Base-by-base conservation (phyloP, 345 rosid species). In the Iberis pinnata region DNA sequence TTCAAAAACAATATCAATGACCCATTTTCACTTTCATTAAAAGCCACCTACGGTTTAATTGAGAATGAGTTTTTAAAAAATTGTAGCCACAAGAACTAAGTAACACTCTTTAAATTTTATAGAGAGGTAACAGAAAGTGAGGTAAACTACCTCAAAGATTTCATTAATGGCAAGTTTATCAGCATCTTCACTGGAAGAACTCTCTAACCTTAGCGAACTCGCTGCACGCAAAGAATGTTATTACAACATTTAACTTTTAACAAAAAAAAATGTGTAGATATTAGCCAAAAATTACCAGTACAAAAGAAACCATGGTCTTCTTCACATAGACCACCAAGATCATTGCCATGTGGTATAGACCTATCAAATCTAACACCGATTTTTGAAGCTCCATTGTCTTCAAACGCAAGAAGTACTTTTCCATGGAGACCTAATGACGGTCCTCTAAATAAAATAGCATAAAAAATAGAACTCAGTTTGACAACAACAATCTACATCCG, bases 271-370 rank as follows among this genome's bases (percentile, higher is more conserved):
- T 5, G 8, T 29, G 5, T 6, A 29, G 33, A 29, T 29, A 7
- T 6, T 29, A 2, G 9, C 10, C 8, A 9, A 7, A 7, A 9
- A 51, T 53, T 73, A 93, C 99, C 94, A 58, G 84, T 52, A 80
- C 97, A 93, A 54, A 88, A 93, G 64, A 88, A 93, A 22, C 99
- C 97, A 44, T 70, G 90, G 55, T 78, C 94, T 62, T 76, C 87
- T 71, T 93, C 95, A 67, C 99, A 93, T 39, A 43, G 80, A 39
- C 95, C 99, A 56, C 97, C 99, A 52, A 93, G 94, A 72, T 83
- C 84, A 60, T 75, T 88, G 81, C 99, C 99, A 67, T 86, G 94
- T 8, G 73, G 77, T 35, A 93, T 75, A 42, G 87, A 48, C 64
- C 56, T 86, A 75, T 93, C 99, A 61, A 93, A 93, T 70, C 97